Evolutionary conservation across 23 red algal species (phyloP), one percentile per base, ranked within the genome.

Genomic region (Gracilaria domingensis): DNA sequence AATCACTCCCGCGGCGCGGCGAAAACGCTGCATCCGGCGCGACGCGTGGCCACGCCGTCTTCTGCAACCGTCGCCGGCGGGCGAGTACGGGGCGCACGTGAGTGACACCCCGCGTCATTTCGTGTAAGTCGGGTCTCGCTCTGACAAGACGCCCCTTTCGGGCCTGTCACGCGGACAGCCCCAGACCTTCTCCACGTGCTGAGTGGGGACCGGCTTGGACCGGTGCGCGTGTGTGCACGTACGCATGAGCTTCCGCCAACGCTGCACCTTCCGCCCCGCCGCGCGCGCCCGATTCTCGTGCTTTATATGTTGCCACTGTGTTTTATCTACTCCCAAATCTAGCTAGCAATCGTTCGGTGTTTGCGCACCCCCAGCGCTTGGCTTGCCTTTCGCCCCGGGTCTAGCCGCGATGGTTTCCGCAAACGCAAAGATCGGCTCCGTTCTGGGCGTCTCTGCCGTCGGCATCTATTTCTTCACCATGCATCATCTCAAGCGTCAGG

Each of bases 391-490:
- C n/a, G n/a, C n/a, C n/a, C n/a, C n/a, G n/a, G n/a, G n/a, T n/a
- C n/a, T n/a, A n/a, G 42, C 42, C 11, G 42, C 42, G 5, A 45
- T 45, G 42, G 42, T 11, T 45, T 45, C 42, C 42, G 42, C 42
- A 45, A 45, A 45, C 35, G 65, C 23, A n/a, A 64, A 69, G 58
- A 53, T 67, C 30, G 82, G 82, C 24, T 35, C 40, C 25, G 12
- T 64, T 40, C 60, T 86, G 4, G 47, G 30, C 65, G 20, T 37
- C 21, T 35, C 61, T 4, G 82, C 82, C 12, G 65, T 86, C 14
- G 82, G 36, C 82, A 86, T 86, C 36, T 86, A 86, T 42, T 73
- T 86, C 4, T 86, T 71, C 42, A 86, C 82, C 37, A 86, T 86
- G 58, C 39, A 66, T 70, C 82, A 86, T 20, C 60, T 71, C 29